These are phyloP conservation scores for Oryza nivara DNA, from an alignment of 176 grass and related monocot genomes.

Conservation along the genomic window DNA sequence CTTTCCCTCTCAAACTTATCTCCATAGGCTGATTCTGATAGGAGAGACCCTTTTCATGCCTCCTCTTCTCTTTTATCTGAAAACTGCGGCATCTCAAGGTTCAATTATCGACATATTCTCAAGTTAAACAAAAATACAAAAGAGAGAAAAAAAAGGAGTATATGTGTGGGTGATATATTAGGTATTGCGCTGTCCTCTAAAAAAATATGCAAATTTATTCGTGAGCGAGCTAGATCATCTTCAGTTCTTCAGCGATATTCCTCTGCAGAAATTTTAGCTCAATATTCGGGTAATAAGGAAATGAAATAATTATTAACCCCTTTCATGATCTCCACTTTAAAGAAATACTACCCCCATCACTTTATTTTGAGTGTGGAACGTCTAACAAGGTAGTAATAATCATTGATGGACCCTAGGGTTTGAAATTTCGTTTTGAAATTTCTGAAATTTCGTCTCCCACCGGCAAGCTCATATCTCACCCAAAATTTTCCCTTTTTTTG, in stretches of 20 bases:
- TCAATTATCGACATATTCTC: conserved; percentile 25
- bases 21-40: conserved; percentile 27
- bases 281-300: background rate
- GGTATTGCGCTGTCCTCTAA: background rate
- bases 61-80: conserved; percentile 37
- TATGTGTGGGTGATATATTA: background rate
- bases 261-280: background rate
- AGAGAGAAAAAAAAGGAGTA: background rate
- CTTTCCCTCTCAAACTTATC: conserved; percentile 40
- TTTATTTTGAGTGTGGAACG: background rate
- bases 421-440: no score
- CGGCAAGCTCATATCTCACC: no score
- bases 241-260: background rate
- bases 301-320: background rate
- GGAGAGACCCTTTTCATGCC: conserved; percentile 15
- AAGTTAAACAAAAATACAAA: background rate
- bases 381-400: conserved; percentile 18
- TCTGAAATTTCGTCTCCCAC: no score
- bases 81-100: conserved; percentile 18
- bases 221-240: background rate
- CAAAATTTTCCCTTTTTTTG: background rate
- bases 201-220: background rate
- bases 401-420: conserved; percentile 23
- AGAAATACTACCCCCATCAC: conserved; percentile 5
- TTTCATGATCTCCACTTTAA: background rate